Evolutionary conservation across 139 green algal genomes (phyloP).

Genomic region (Astrephomene gubernaculifera): DNA sequence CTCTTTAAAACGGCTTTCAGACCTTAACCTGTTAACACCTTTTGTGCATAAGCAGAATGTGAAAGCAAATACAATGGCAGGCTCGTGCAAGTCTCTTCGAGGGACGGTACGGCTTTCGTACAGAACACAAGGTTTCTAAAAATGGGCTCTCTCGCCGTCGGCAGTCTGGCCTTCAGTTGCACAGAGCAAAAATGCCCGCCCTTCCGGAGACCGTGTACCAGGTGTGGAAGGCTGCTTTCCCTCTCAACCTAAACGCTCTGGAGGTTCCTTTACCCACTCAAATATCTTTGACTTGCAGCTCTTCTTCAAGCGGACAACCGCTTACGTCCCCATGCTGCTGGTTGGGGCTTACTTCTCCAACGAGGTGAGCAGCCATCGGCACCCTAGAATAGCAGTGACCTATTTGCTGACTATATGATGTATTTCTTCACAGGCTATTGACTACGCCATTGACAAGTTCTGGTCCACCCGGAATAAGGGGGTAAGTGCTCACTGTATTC

Average conservation of each 20-base stretch:
- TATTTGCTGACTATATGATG: neutral
- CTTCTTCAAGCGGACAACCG: conserved; percentile 65
- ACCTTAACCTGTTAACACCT: too few relatives aligned
- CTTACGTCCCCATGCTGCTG: conserved; percentile 63
- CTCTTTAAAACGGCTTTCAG: too few relatives aligned
- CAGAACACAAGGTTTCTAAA: too few relatives aligned
- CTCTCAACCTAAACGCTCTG: too few relatives aligned
- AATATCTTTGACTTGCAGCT: conserved; percentile 26
- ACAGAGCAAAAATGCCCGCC: neutral
- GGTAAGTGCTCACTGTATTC: conserved; percentile 24
- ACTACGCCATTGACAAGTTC: conserved; percentile 40
- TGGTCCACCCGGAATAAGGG: conserved; percentile 60
- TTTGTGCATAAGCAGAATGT: too few relatives aligned
- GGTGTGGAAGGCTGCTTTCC: too few relatives aligned
- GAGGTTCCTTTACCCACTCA: too few relatives aligned
- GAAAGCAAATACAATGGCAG: too few relatives aligned
- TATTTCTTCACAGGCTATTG: conserved; percentile 45
- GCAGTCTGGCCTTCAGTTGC: too few relatives aligned
- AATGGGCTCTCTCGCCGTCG: too few relatives aligned
- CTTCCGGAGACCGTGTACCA: conserved; percentile 34
- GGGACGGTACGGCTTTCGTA: too few relatives aligned
- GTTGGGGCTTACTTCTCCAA: conserved; percentile 65
- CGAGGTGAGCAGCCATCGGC: conserved; percentile 43
- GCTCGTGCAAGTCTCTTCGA: too few relatives aligned
- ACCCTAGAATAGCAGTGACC: neutral